Evolutionary conservation across 345 rosid species (phyloP).

Genomic region (Eucalyptus regnans): DNA sequence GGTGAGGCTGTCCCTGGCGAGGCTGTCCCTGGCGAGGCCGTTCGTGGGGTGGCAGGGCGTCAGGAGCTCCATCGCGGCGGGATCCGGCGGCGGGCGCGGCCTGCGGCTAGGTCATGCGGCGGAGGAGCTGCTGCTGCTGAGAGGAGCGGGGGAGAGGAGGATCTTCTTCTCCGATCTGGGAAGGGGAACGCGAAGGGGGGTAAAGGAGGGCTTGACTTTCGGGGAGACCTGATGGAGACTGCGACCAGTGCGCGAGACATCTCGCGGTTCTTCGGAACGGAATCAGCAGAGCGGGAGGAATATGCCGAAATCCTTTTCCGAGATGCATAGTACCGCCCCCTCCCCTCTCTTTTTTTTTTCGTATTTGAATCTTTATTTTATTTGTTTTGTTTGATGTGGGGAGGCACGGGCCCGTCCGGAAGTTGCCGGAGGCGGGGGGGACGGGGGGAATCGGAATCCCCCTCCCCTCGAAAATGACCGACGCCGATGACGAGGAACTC

Average conservation of each 20-base stretch:
- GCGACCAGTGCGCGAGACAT: background rate
- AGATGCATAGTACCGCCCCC: no score
- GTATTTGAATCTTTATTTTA: no score
- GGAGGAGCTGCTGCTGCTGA: background rate
- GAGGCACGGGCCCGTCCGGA: background rate
- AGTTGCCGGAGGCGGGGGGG: background rate
- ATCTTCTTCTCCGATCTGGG: background rate
- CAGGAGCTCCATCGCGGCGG: slow-evolving; percentile 20
- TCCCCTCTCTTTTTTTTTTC: no score
- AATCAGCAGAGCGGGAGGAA: background rate
- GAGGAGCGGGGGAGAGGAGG: background rate
- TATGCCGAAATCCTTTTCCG: background rate
- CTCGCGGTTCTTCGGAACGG: no score
- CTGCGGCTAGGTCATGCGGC: background rate
- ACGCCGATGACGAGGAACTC: background rate
- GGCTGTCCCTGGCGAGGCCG: background rate
- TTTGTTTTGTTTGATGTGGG: background rate
- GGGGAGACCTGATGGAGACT: background rate
- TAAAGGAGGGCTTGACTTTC: background rate
- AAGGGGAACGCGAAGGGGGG: background rate
- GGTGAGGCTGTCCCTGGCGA: background rate
- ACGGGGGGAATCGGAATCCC: background rate
- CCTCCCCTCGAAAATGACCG: no score
- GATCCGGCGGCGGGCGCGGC: background rate
- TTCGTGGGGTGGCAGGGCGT: slow-evolving; percentile 8